A percentile compares a stretch with the other conserved stretches of the same genome.
These are phyloP conservation scores for Podospora bellae-mahoneyi DNA, from an alignment of 495 filamentous ascomycete genomes.

Conservation along the genomic window DNA sequence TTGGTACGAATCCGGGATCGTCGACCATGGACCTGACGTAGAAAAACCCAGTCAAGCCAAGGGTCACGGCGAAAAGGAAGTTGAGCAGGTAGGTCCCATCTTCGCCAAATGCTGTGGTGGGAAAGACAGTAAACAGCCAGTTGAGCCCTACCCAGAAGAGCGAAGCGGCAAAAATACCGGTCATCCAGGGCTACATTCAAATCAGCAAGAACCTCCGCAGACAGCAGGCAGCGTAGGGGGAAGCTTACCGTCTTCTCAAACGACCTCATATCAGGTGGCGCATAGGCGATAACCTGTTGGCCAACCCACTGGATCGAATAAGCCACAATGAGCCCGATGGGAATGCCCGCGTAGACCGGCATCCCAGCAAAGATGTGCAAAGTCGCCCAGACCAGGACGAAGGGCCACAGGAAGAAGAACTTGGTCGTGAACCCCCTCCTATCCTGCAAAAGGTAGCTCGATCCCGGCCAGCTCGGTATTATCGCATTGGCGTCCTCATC, in stretches of 20 bases:
- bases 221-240: conserved; percentile 8
- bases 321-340: conserved; percentile 59
- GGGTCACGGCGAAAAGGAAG: conserved; percentile 63
- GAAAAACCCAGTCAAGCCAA: conserved; percentile 71
- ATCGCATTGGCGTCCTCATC: conserved; percentile 71
- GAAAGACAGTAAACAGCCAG: conserved; percentile 71
- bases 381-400: conserved; percentile 64
- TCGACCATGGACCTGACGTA: conserved; percentile 78
- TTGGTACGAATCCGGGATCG: conserved; percentile 94
- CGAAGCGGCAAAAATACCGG: conserved; percentile 87
- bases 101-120: conserved; percentile 48
- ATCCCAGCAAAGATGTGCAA: conserved; percentile 70
- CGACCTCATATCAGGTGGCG: conserved; percentile 78
- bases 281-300: conserved; percentile 71
- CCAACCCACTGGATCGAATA: conserved; percentile 77
- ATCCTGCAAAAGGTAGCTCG: conserved; percentile 62
- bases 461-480: conserved; percentile 55
- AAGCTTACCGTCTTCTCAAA: conserved; percentile 78
- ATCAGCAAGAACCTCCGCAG: neutral
- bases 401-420: conserved; percentile 90
- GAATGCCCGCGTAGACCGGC: conserved; percentile 70
- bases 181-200: conserved; percentile 68
- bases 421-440: conserved; percentile 70
- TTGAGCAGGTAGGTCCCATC: conserved; percentile 67
- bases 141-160: conserved; percentile 77